Evolutionary conservation across 371 early-diverging fungal species (phyloP).

Genomic region (Mycotypha africana): DNA sequence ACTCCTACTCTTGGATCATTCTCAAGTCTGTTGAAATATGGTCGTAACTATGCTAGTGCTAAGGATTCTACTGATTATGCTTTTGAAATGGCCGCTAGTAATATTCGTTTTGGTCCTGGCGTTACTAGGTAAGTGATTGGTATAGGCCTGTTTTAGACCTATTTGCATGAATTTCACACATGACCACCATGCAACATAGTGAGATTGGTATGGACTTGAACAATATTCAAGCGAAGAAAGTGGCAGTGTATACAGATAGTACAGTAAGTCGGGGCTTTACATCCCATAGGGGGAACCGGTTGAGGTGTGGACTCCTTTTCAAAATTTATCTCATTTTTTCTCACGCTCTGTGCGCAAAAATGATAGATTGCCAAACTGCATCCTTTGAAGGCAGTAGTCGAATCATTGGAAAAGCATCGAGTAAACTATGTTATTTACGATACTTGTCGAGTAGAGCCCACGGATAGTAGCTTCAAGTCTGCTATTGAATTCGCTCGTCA

Average conservation of each 20-base stretch:
- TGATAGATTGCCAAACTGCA: constrained; percentile 67
- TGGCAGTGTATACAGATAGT: constrained; percentile 82
- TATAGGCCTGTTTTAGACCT: too few species aligned
- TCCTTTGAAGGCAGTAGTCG: constrained; percentile 71
- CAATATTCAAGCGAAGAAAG: constrained; percentile 76
- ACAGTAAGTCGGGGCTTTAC: constrained; percentile 43
- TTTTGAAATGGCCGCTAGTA: constrained; percentile 88
- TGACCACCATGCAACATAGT: constrained; percentile 23
- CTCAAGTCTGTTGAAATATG: constrained; percentile 36
- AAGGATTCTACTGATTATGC: constrained; percentile 65
- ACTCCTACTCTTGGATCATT: constrained; percentile 25
- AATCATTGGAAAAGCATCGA: constrained; percentile 68
- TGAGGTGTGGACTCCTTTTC: not conserved
- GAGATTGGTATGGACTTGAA: constrained; percentile 86
- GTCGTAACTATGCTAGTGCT: constrained; percentile 44
- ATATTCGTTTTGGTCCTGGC: constrained; percentile 83
- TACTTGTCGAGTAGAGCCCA: constrained; percentile 80
- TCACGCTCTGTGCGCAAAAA: too few species aligned
- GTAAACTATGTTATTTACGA: constrained; percentile 77
- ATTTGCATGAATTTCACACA: too few species aligned
- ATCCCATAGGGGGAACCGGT: too few species aligned
- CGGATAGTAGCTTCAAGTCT: constrained; percentile 69
- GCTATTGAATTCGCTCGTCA: constrained; percentile 77
- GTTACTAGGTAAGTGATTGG: constrained; percentile 74
- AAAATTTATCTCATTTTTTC: constrained; percentile 8